Evolutionary conservation across 148 eudicot genomes (phyloP), one percentile per base, ranked within the genome.

Genomic region (Nepenthes gracilis): DNA sequence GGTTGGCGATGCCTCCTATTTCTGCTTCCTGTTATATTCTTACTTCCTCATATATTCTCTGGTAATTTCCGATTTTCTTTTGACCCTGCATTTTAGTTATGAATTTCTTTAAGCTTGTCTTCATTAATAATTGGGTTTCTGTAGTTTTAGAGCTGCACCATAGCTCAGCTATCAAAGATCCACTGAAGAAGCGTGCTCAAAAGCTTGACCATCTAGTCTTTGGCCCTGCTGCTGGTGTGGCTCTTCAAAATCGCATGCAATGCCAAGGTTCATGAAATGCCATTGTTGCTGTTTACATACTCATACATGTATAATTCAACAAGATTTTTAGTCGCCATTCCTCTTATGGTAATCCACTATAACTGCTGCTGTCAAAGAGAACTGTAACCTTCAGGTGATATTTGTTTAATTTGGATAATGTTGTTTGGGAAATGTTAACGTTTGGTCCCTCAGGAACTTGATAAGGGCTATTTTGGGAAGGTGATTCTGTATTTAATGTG

Each of bases 201-300:
- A 90, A 87, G 48, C 71, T 81, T 50, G 85, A 83, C 74, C 96
- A 83, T 74, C 71, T 92, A 60, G 81, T 92, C 43, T 79, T 82
- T 65, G 98, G 96, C 12, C 88, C 81, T 67, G 86, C 94, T 75
- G 88, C 94, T 65, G 98, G 98, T 43, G 83, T 85, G 71, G 96
- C 94, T 48, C 74, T 83, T 73, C 76, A 48, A 13, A 77, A 88
- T 77, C 96, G 98, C 49, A 77, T 92, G 70, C 98, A 92, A 55
- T 92, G 96, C 74, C 80, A 75, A 83, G 98, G 98, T 81, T 57
- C 67, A 59, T 57, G 14, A 1, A 5, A 36, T 10, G 48, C 23
- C 23, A 23, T 23, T 40, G 12, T 23, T 43, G 10, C 57, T 47
- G 15, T 52, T 37, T 5, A 35, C 34, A 9, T 57, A 6, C 35